A percentile compares a stretch with the other conserved stretches of the same genome.
These are phyloP conservation scores for Solanum medicagineum DNA, from an alignment of 257 asterid genomes.

Conservation along the genomic window DNA sequence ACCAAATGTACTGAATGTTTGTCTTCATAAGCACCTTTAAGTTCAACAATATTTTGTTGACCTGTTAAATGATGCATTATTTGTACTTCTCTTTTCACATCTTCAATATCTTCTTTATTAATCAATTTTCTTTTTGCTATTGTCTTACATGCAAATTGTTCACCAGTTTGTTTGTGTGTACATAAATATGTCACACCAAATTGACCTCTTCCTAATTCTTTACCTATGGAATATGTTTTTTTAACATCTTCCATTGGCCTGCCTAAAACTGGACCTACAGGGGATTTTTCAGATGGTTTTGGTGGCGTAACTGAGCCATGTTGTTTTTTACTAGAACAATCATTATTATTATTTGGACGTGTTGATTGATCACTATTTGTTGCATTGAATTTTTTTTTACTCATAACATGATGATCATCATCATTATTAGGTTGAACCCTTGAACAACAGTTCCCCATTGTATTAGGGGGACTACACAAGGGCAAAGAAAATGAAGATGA, in stretches of 20 bases:
- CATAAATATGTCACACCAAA: conserved; percentile 79
- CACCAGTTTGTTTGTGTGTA: conserved; percentile 66
- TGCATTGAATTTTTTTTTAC: neutral
- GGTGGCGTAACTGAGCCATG: neutral
- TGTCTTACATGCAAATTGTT: conserved; percentile 73
- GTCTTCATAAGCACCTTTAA: conserved; percentile 82
- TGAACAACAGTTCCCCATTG: conserved; percentile 9
- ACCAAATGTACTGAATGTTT: conserved; percentile 80
- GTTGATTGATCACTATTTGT: neutral
- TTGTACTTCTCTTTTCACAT: conserved; percentile 81
- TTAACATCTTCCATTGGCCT: conserved; percentile 79
- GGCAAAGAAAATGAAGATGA: neutral
- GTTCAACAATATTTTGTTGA: conserved; percentile 64
- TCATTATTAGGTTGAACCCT: neutral
- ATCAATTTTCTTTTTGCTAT: conserved; percentile 82
- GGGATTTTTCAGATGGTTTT: conserved; percentile 22
- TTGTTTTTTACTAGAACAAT: neutral
- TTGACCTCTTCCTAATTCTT: conserved; percentile 86
- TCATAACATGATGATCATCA: neutral
- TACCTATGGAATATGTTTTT: conserved; percentile 51
- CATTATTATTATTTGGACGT: neutral
- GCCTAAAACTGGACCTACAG: conserved; percentile 61
- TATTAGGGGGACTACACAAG: neutral
- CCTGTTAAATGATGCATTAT: conserved; percentile 88
- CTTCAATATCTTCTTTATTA: conserved; percentile 77